phyloP scores from a whole-genome alignment of 1,284 basidiomycete species.

The Fereydounia khargensis region DNA sequence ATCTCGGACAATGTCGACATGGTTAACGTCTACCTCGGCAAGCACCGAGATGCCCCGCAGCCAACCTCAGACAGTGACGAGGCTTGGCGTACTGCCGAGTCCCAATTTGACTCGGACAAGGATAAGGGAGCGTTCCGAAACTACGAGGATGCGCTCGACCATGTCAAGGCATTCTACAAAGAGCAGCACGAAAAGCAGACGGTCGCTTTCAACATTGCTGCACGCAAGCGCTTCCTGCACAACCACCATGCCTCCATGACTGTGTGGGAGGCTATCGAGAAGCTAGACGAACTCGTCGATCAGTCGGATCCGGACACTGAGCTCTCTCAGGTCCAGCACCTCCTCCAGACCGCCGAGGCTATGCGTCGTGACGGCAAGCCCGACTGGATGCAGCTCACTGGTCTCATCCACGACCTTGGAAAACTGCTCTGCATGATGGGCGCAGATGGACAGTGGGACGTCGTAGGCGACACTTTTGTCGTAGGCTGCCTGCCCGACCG shows the following conservation, averaged over 20 bases:
- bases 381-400: constrained; percentile 71
- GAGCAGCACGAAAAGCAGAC: constrained; percentile 84
- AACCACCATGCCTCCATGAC: constrained; percentile 44
- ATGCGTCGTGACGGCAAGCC: constrained; percentile 78
- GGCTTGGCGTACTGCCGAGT: constrained; percentile 43
- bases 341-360: constrained; percentile 86
- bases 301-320: constrained; percentile 70
- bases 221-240: constrained; percentile 24
- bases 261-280: constrained; percentile 87
- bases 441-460: constrained; percentile 80
- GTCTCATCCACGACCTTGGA: constrained; percentile 64
- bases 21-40: constrained; percentile 35
- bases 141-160: constrained; percentile 69
- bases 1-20: constrained; percentile 35
- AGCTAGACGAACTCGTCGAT: constrained; percentile 81
- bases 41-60: constrained; percentile 21
- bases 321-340: constrained; percentile 75
- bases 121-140: constrained; percentile 67
- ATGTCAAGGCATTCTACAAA: constrained; percentile 80
- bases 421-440: constrained; percentile 42
- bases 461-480: constrained; percentile 80
- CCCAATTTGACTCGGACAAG: constrained; percentile 71
- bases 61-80: constrained; percentile 13
- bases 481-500: constrained; percentile 76
- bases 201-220: constrained; percentile 35